These are phyloP conservation scores for Clonostachys sp. DNA, from an alignment of 2,329 filamentous ascomycete genomes.

Conservation along the genomic window DNA sequence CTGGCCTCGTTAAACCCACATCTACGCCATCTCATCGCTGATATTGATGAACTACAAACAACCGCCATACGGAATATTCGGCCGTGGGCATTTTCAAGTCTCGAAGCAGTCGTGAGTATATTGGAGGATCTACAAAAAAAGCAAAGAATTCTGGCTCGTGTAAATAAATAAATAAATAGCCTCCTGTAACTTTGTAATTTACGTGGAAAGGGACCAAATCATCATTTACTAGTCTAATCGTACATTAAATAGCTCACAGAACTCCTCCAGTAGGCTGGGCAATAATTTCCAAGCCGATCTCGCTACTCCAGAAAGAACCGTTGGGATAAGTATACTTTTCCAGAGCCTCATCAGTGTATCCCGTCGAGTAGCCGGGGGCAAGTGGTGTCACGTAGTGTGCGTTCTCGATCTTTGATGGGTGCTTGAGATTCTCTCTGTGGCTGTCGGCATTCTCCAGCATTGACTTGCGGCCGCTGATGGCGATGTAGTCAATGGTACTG, in stretches of 20 bases:
- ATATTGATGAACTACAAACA: conserved; percentile 19
- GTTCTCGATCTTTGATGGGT: conserved; percentile 14
- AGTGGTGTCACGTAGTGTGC: conserved; percentile 17
- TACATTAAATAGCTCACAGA: conserved; percentile 5
- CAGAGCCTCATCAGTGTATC: conserved; percentile 18
- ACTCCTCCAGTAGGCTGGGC: conserved; percentile 21
- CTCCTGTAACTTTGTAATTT: too few species aligned
- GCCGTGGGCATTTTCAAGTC: conserved; percentile 17
- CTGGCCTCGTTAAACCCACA: conserved; percentile 17
- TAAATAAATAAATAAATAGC: too few species aligned
- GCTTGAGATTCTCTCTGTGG: conserved; percentile 16
- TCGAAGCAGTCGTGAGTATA: conserved; percentile 2
- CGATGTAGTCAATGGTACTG: conserved; percentile 14
- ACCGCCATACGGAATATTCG: conserved; percentile 16
- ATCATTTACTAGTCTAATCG: too few species aligned
- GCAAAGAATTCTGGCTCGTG: too few species aligned
- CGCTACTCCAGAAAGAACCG: conserved; percentile 21
- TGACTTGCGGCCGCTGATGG: conserved; percentile 13
- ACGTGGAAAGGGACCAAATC: too few species aligned
- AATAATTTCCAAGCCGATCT: conserved; percentile 19
- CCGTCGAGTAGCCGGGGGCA: conserved; percentile 18
- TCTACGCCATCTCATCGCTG: conserved; percentile 16
- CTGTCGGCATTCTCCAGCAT: conserved; percentile 15
- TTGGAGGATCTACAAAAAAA: not conserved
- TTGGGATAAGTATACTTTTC: conserved; percentile 20